A percentile compares a stretch with the other conserved stretches of the same genome.
phyloP scores from a whole-genome alignment of 2,329 filamentous ascomycete species.

The Albophoma yamanashiensis region DNA sequence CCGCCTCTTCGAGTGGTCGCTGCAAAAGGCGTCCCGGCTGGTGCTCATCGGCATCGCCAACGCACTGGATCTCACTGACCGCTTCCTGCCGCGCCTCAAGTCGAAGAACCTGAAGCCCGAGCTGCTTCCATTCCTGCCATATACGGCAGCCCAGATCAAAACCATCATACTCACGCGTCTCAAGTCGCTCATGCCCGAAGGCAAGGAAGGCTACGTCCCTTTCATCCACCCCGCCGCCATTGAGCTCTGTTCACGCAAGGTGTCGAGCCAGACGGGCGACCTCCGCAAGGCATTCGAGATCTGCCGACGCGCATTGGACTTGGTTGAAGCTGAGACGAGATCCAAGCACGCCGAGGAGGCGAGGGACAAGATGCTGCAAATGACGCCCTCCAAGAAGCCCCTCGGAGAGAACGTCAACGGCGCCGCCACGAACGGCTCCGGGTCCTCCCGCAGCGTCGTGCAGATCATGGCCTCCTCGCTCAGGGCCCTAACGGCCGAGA shows the following conservation, averaged over 20 bases:
- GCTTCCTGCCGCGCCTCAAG: conserved; percentile 88
- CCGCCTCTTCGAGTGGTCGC: conserved; percentile 91
- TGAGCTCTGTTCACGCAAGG: conserved; percentile 87
- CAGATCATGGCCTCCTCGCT: conserved; percentile 43
- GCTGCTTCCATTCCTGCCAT: conserved; percentile 85
- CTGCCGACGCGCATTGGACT: conserved; percentile 76
- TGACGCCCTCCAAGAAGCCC: conserved; percentile 63
- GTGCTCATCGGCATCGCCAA: conserved; percentile 91
- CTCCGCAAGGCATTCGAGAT: conserved; percentile 93
- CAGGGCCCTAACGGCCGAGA: conserved; percentile 57
- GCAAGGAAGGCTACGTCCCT: conserved; percentile 55
- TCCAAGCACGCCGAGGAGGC: conserved; percentile 57
- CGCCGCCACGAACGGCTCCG: conserved; percentile 23
- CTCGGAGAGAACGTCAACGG: conserved; percentile 73
- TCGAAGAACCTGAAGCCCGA: conserved; percentile 84
- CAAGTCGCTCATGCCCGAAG: conserved; percentile 55
- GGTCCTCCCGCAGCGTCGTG: conserved; percentile 29
- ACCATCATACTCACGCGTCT: conserved; percentile 78
- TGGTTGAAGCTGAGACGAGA: conserved; percentile 77
- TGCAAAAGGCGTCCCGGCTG: conserved; percentile 69
- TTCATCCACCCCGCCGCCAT: conserved; percentile 93
- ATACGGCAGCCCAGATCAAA: conserved; percentile 79
- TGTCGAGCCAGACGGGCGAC: conserved; percentile 88
- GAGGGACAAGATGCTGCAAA: conserved; percentile 43
- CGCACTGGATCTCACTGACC: conserved; percentile 87